phyloP scores from a whole-genome alignment of 2,329 filamentous ascomycete genomes.

The Curvularia sp. region DNA sequence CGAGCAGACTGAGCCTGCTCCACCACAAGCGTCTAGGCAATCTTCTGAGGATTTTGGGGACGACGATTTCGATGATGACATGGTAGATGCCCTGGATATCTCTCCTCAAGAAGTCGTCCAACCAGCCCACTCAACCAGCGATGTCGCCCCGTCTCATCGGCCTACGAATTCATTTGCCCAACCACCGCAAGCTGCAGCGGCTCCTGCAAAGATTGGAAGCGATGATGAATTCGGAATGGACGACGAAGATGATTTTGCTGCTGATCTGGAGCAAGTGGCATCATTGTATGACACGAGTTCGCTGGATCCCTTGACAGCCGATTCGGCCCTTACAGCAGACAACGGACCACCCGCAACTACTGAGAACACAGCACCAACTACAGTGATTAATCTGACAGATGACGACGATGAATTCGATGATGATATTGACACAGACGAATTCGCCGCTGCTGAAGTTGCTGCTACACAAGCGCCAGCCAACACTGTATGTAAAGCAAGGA shows the following conservation, averaged over 20 bases:
- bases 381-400: constrained; percentile 46
- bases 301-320: constrained; percentile 23
- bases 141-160: constrained; percentile 18
- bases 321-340: constrained; percentile 5
- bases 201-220: constrained; percentile 32
- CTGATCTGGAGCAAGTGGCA: constrained; percentile 65
- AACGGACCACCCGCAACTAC: neutral
- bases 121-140: constrained; percentile 12
- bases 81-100: constrained; percentile 43
- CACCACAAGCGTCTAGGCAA: constrained; percentile 19
- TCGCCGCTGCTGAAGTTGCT: constrained; percentile 70
- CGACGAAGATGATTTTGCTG: constrained; percentile 60
- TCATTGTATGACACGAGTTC: constrained; percentile 61
- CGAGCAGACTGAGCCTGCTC: neutral
- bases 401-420: constrained; percentile 68
- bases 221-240: constrained; percentile 57
- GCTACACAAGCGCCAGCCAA: constrained; percentile 70
- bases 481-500: constrained; percentile 59
- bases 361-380: constrained; percentile 15
- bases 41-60: constrained; percentile 49
- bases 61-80: constrained; percentile 45
- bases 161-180: constrained; percentile 7
- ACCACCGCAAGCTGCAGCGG: constrained; percentile 1
- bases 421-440: constrained; percentile 74
- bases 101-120: constrained; percentile 18